Conservation (phyloP, 106 monocot species). For the Acorus gramineus region DNA sequence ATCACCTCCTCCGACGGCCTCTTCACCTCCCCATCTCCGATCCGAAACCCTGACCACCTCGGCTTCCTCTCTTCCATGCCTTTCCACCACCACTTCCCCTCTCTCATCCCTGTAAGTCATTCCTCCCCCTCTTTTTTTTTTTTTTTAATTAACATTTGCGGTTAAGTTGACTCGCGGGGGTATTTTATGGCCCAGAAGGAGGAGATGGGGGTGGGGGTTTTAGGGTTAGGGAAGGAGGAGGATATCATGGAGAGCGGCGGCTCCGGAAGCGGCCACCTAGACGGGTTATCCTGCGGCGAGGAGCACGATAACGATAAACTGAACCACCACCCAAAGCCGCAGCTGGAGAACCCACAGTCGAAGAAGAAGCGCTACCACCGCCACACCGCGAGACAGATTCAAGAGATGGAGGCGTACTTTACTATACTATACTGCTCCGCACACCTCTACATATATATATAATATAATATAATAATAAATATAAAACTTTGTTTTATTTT, state of each 20-base stretch:
- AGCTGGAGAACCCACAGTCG: constrained; percentile 8
- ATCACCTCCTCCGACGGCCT: constrained; percentile 40
- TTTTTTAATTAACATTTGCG: background rate
- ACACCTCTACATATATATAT: background rate
- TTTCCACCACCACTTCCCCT: constrained; percentile 50
- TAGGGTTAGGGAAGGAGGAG: constrained; percentile 36
- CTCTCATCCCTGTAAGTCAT: constrained; percentile 45
- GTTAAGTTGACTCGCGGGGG: background rate
- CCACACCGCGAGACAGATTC: constrained; percentile 90
- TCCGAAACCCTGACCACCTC: constrained; percentile 22
- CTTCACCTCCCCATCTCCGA: constrained; percentile 44
- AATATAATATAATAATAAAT: background rate
- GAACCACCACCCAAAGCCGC: background rate
- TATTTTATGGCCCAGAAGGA: constrained; percentile 54
- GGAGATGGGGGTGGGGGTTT: constrained; percentile 25
- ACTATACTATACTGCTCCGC: too few species aligned
- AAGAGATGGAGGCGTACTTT: constrained; percentile 85
- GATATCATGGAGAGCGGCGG: constrained; percentile 55
- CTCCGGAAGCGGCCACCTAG: constrained; percentile 72
- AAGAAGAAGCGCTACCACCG: constrained; percentile 98
- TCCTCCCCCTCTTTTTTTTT: background rate
- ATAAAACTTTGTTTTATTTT: background rate
- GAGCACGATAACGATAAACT: constrained; percentile 35
- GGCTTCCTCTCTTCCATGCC: constrained; percentile 39
- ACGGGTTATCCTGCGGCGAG: constrained; percentile 62